Conservation (phyloP, 192 early-diverging fungal genomes). For the Coemansia sp. region DNA sequence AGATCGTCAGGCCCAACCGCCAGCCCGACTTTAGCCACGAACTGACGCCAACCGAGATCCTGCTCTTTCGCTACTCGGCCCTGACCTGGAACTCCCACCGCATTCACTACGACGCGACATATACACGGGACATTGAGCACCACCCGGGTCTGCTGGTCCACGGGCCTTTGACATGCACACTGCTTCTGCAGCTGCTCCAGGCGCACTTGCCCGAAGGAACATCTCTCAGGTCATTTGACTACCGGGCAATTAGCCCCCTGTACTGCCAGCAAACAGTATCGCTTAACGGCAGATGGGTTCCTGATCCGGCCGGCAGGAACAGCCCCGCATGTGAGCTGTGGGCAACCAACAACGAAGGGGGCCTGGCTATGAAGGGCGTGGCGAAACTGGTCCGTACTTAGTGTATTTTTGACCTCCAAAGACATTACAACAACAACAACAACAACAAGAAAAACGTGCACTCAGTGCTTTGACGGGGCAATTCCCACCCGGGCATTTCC, state of each 20-base stretch:
- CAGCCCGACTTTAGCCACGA: slow-evolving; percentile 56
- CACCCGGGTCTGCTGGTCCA: slow-evolving; percentile 70
- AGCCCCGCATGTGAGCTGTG: slow-evolving; percentile 60
- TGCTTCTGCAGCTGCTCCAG: slow-evolving; percentile 63
- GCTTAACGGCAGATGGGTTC: slow-evolving; percentile 46
- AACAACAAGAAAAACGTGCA: too few species aligned
- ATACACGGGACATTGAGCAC: slow-evolving; percentile 61
- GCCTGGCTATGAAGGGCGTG: slow-evolving; percentile 67
- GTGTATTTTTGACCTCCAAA: slow-evolving; percentile 4
- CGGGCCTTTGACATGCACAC: slow-evolving; percentile 72
- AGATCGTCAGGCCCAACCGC: slow-evolving; percentile 37
- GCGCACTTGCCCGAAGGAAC: slow-evolving; percentile 35
- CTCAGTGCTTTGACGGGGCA: slow-evolving; percentile 50
- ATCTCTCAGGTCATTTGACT: slow-evolving; percentile 57
- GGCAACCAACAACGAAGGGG: slow-evolving; percentile 58
- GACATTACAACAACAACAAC: too few species aligned
- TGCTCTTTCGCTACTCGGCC: slow-evolving; percentile 83
- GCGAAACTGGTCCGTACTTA: slow-evolving; percentile 19
- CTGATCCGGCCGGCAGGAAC: slow-evolving; percentile 16
- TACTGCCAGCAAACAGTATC: slow-evolving; percentile 55
- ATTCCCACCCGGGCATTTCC: slow-evolving; percentile 54
- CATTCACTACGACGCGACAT: slow-evolving; percentile 79
- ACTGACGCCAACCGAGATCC: slow-evolving; percentile 60
- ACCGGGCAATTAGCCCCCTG: slow-evolving; percentile 65
- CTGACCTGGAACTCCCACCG: slow-evolving; percentile 85